These are phyloP conservation scores for Gyrodon lividus DNA, from an alignment of 768 basidiomycete genomes.

Conservation along the genomic window DNA sequence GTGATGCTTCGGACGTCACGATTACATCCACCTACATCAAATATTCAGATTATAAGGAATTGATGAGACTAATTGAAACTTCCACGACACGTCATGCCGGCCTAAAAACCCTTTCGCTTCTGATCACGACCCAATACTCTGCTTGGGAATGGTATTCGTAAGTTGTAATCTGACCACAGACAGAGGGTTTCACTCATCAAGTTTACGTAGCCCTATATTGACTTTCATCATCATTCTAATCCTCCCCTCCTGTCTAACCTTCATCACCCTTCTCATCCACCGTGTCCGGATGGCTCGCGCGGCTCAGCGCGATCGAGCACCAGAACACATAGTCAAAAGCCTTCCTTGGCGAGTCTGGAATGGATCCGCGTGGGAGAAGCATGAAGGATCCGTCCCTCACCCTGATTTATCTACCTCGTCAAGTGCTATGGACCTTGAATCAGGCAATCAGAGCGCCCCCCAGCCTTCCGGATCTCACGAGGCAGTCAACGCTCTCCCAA, in stretches of 20 bases:
- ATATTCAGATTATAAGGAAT: slow-evolving; percentile 71
- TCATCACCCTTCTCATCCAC: slow-evolving; percentile 86
- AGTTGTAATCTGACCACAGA: slow-evolving; percentile 21
- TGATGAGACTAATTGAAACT: slow-evolving; percentile 64
- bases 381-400: slow-evolving; percentile 39
- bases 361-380: slow-evolving; percentile 77
- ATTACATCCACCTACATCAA: slow-evolving; percentile 90
- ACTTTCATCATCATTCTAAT: slow-evolving; percentile 87
- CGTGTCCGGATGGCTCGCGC: slow-evolving; percentile 82
- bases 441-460: slow-evolving; percentile 27
- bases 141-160: slow-evolving; percentile 94
- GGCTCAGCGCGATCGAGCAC: slow-evolving; percentile 80
- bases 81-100: slow-evolving; percentile 83
- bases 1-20: slow-evolving; percentile 79
- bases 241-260: slow-evolving; percentile 85
- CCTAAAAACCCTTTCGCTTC: slow-evolving; percentile 67
- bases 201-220: slow-evolving; percentile 62
- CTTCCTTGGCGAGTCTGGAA: slow-evolving; percentile 86
- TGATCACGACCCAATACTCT: slow-evolving; percentile 76
- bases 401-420: slow-evolving; percentile 26
- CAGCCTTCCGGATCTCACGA: slow-evolving; percentile 27
- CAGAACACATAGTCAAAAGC: slow-evolving; percentile 72
- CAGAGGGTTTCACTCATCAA: slow-evolving; percentile 6
- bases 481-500: slow-evolving; percentile 28
- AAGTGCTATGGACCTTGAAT: slow-evolving; percentile 39